A percentile compares a stretch with the other conserved stretches of the same genome.
Evolutionary conservation across 352 stramenopile genomes (phyloP).

Genomic region (Hyphochytrium catenoides): DNA sequence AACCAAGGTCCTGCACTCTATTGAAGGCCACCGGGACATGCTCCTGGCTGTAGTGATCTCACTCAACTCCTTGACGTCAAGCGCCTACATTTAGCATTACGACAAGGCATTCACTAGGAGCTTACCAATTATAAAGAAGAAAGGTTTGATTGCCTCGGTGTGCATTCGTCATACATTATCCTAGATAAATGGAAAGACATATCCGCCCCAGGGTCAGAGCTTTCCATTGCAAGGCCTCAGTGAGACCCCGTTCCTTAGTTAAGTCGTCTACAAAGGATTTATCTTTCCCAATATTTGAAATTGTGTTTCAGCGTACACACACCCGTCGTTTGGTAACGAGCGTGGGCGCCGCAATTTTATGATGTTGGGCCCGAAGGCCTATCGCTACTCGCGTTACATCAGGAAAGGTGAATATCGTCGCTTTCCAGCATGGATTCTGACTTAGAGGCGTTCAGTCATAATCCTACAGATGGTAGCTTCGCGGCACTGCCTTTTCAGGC

Average conservation of each 20-base stretch:
- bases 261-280: constrained; percentile 70
- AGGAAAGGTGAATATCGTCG: constrained; percentile 44
- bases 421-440: constrained; percentile 67
- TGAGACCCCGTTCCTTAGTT: constrained; percentile 56
- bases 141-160: no score
- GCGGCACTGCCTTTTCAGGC: constrained; percentile 64
- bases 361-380: constrained; percentile 18
- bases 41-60: no score
- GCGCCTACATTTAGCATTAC: no score
- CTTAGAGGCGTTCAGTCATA: constrained; percentile 77
- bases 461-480: constrained; percentile 71
- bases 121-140: no score
- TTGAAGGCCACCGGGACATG: no score
- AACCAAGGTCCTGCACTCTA: no score
- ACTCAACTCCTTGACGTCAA: no score
- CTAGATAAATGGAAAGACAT: no score
- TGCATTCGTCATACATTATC: no score
- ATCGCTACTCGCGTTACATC: constrained; percentile 42
- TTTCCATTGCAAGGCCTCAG: no score
- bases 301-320: constrained; percentile 18
- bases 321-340: constrained; percentile 7
- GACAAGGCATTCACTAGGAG: no score
- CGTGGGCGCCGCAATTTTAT: constrained; percentile 15
- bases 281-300: constrained; percentile 52
- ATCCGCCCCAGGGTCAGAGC: no score